Base-by-base conservation (phyloP, 345 rosid genomes). In the Lepidium didymum region DNA sequence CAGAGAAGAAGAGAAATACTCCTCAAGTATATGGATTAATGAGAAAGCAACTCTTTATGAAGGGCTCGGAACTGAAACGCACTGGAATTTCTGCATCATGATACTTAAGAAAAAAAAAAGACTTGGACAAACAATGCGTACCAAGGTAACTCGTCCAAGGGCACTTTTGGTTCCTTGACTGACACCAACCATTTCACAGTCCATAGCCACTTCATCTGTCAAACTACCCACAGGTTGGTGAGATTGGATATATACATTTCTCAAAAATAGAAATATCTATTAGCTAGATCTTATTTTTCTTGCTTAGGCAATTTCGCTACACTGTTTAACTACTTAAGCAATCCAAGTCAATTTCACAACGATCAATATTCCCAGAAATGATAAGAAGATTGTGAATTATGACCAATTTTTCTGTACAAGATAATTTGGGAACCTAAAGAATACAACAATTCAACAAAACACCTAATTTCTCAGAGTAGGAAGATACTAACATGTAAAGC, bases 111-210 rank as follows among this genome's bases (percentile, higher is more conserved):
- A 68, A 56, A 9, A 3, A 34, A 8, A 42, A 29, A 25, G 6
- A 13, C 19, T 14, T 38, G 57, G 50, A 15, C 33, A 77, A 75
- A 7, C 31, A 29, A 53, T 4, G 31, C 11, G 49, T 87, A 94
- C 99, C 97, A 91, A 67, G 18, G 96, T 78, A 64, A 91, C 87
- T 63, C 99, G 81, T 82, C 97, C 99, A 47, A 94, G 95, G 49
- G 99, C 99, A 31, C 97, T 91, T 77, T 81, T 89, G 67, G 84
- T 94, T 81, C 91, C 96, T 74, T 80, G 91, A 67, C 88, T 79
- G 10, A 91, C 85, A 57, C 99, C 99, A 76, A 94, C 99, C 99
- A 94, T 91, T 81, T 94, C 99, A 19, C 99, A 94, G 62, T 94
- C 97, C 91, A 94, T 89, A 44, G 91, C 99, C 55, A 94, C 75